phyloP scores from a whole-genome alignment of 768 basidiomycete genomes.

The Leccinum longicurvipes region DNA sequence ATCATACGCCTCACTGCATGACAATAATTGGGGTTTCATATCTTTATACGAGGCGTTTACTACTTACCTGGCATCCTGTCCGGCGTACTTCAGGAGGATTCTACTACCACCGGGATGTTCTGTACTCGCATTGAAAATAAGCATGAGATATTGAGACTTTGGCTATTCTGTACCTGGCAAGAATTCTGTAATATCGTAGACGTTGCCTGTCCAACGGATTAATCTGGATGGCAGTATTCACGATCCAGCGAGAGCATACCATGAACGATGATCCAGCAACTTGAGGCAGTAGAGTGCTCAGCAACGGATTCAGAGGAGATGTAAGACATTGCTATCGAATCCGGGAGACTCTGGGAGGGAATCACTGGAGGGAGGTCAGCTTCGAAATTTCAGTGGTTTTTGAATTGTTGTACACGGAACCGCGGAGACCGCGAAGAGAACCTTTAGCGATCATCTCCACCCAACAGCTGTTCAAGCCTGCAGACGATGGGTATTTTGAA shows the following conservation, averaged over 20 bases:
- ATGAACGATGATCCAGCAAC: constrained; percentile 80
- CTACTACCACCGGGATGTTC: constrained; percentile 76
- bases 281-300: constrained; percentile 50
- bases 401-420: constrained; percentile 15
- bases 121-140: constrained; percentile 16
- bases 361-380: not conserved
- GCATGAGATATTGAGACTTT: constrained; percentile 30
- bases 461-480: not conserved
- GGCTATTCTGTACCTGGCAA: constrained; percentile 53
- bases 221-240: constrained; percentile 48
- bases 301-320: constrained; percentile 46
- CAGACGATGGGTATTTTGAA: not conserved
- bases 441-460: constrained; percentile 4
- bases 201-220: constrained; percentile 69
- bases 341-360: not conserved
- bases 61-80: constrained; percentile 78
- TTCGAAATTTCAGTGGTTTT: constrained; percentile 1
- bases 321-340: constrained; percentile 13
- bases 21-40: not conserved
- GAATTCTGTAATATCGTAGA: constrained; percentile 77
- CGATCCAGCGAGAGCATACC: constrained; percentile 37
- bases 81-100: constrained; percentile 82
- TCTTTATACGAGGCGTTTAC: constrained; percentile 18
- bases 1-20: constrained; percentile 57
- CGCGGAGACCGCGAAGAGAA: constrained; percentile 8